Base-by-base conservation (phyloP, 2,329 filamentous ascomycete genomes). In the Cytospora mali region DNA sequence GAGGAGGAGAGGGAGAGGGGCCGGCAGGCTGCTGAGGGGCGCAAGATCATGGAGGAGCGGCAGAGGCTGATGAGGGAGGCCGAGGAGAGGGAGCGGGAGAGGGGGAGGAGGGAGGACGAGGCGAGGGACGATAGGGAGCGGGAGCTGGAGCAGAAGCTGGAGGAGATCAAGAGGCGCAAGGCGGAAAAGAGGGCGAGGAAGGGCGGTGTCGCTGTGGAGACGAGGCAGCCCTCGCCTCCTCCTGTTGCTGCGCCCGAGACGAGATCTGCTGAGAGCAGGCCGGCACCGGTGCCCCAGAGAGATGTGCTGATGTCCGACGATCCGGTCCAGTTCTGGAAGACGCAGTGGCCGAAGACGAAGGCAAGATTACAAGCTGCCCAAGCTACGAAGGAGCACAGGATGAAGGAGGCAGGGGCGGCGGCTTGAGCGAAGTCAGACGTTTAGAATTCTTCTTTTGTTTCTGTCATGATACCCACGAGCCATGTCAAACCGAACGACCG, bases 281-380 rank as follows among this genome's bases (percentile, higher is more conserved):
- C 35, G 11, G 63, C 49, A 49, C 64, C 54, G 21, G 53, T 42
- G 55, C 51, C 64, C 11, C 58, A 61, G 54, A 62, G 48, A 62
- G 64, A 65, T 28, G 21, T 33, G 61, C 62, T 62, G 53, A 66
- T 63, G 52, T 65, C 63, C 3, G 61, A 54, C 48, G 63, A 65
- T 23, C 63, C 63, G 18, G 53, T 65, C 28, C 53, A 57, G 29
- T 65, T 63, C 56, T 65, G 63, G 63, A 53, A 63, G 13, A 57
- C 60, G 35, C 60, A 65, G 52, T 65, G 63, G 63, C 63, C 63
- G 46, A 65, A 63, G 61, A 86, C 81, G 1, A 78, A 86, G 75
- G 86, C 83, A 64, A 78, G 83, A 61, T 67, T 88, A 48, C 82
- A 82, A 66, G 84, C 81, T 61, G 84, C 84, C 27, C 84, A 87